Evolutionary conservation across 306 rosid genomes (phyloP).

Genomic region (Lathyrus oleraceus): DNA sequence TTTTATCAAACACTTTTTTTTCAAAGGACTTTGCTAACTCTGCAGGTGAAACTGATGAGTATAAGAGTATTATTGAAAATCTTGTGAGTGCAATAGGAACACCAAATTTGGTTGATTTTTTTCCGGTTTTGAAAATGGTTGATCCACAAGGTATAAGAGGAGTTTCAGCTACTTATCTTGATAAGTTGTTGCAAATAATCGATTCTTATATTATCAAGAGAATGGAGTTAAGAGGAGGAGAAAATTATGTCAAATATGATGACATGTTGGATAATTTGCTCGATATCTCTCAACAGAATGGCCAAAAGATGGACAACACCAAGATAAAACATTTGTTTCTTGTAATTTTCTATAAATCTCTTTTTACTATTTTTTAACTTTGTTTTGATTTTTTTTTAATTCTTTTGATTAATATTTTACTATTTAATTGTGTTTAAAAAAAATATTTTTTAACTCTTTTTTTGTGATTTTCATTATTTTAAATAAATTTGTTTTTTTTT

Average conservation of each 20-base stretch:
- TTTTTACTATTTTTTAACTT: background rate
- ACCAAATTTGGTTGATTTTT: conserved; percentile 49
- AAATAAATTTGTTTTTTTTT: no score
- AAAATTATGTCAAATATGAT: background rate
- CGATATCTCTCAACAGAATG: conserved; percentile 34
- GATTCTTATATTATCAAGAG: conserved; percentile 29
- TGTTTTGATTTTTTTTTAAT: background rate
- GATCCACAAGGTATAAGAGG: conserved; percentile 48
- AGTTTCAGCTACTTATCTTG: background rate
- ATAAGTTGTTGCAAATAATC: conserved; percentile 23
- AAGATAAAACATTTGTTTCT: conserved; percentile 36
- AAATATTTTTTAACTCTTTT: no score
- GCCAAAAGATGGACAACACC: conserved; percentile 33
- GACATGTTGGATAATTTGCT: conserved; percentile 54
- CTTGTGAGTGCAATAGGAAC: conserved; percentile 39
- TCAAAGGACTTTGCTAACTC: conserved; percentile 44
- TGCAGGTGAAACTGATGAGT: conserved; percentile 16
- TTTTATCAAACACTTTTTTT: conserved; percentile 36
- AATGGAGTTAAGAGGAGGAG: conserved; percentile 21
- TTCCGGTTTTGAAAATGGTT: conserved; percentile 38
- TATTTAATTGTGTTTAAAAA: no score
- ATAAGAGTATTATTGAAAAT: conserved; percentile 23
- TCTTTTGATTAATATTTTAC: background rate
- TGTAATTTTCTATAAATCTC: conserved; percentile 15
- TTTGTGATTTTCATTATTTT: no score